Conservation (phyloP, 2,329 filamentous ascomycete species). For the Colletotrichum noveboracense region DNA sequence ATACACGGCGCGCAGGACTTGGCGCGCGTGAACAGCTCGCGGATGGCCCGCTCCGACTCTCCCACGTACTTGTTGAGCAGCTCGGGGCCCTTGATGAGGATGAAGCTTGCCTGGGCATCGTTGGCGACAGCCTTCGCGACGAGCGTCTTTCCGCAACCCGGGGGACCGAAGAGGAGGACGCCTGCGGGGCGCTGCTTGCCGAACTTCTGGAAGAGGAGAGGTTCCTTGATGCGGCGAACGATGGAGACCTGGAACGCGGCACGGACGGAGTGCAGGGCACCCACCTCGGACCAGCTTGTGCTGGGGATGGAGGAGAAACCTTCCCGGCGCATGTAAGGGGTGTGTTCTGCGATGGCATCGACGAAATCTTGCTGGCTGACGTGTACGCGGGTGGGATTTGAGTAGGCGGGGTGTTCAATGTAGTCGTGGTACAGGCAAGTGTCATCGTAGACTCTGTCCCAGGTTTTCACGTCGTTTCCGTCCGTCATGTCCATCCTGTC, state of each 20-base stretch:
- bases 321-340: conserved; percentile 77
- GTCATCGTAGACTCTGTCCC: neutral
- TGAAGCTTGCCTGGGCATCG: conserved; percentile 96
- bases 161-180: conserved; percentile 94
- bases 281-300: conserved; percentile 92
- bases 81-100: conserved; percentile 95
- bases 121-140: conserved; percentile 96
- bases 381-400: conserved; percentile 25
- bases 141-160: conserved; percentile 95
- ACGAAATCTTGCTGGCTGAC: conserved; percentile 70
- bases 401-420: conserved; percentile 23
- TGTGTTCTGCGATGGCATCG: conserved; percentile 68
- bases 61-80: conserved; percentile 97
- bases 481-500: neutral
- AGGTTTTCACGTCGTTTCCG: neutral
- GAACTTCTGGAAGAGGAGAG: conserved; percentile 75
- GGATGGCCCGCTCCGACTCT: conserved; percentile 90
- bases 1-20: conserved; percentile 89
- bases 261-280: conserved; percentile 80
- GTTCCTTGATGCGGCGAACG: conserved; percentile 85
- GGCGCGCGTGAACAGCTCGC: conserved; percentile 89
- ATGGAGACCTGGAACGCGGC: conserved; percentile 85
- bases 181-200: conserved; percentile 85
- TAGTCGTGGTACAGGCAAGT: conserved; percentile 13
- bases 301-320: conserved; percentile 94